These are phyloP conservation scores for Fusarium abutilonis DNA, from an alignment of 2,329 filamentous ascomycete species.

Conservation along the genomic window DNA sequence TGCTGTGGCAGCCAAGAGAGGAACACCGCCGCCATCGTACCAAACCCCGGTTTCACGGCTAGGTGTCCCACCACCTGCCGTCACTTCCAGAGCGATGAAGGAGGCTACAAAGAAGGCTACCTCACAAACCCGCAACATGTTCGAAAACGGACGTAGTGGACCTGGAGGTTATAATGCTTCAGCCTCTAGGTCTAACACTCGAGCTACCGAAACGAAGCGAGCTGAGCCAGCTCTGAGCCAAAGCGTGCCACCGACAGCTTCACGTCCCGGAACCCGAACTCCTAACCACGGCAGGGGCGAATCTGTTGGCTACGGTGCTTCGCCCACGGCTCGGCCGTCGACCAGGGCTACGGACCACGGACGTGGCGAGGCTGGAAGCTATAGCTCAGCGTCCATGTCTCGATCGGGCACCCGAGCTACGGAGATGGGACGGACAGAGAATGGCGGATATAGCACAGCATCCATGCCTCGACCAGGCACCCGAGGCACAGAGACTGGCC, in stretches of 20 bases:
- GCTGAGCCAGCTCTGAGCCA: slow-evolving; percentile 28
- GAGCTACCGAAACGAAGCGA: slow-evolving; percentile 33
- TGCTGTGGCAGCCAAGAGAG: slow-evolving; percentile 68
- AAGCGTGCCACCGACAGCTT: slow-evolving; percentile 27
- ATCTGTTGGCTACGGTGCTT: slow-evolving; percentile 40
- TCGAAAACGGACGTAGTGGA: slow-evolving; percentile 58
- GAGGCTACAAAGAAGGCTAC: slow-evolving; percentile 91
- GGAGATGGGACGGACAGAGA: slow-evolving; percentile 45
- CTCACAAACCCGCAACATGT: slow-evolving; percentile 83
- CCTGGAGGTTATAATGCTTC: slow-evolving; percentile 43
- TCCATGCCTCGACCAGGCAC: slow-evolving; percentile 30
- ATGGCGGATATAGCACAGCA: slow-evolving; percentile 32
- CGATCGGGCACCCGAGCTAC: slow-evolving; percentile 40
- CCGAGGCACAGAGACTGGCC: slow-evolving; percentile 28
- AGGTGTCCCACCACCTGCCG: slow-evolving; percentile 88
- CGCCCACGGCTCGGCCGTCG: slow-evolving; percentile 54
- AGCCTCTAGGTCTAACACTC: slow-evolving; percentile 39
- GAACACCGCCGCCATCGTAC: slow-evolving; percentile 88
- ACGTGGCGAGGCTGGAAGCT: slow-evolving; percentile 45
- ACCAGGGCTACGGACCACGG: slow-evolving; percentile 33
- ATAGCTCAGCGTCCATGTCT: slow-evolving; percentile 39
- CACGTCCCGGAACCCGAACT: slow-evolving; percentile 28
- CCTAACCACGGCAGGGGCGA: slow-evolving; percentile 36
- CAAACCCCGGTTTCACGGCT: slow-evolving; percentile 73
- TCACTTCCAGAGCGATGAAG: slow-evolving; percentile 95